These are phyloP conservation scores for Arthrobotrys iridis DNA, from an alignment of 2,329 filamentous ascomycete genomes.

Conservation along the genomic window DNA sequence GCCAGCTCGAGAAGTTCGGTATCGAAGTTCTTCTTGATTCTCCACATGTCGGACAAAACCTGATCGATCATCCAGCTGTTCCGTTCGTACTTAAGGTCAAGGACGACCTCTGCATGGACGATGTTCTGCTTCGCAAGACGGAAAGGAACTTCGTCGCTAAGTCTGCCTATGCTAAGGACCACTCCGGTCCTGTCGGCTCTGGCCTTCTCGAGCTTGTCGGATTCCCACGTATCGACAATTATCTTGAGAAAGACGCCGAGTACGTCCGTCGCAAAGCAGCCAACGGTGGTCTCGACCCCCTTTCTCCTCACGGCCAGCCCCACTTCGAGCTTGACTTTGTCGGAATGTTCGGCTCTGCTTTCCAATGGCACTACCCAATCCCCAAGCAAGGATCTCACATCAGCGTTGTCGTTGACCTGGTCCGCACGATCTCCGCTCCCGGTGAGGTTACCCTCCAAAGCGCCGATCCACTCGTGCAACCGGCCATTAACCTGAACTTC, in stretches of 20 bases:
- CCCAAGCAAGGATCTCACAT: constrained; percentile 66
- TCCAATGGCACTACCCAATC: constrained; percentile 65
- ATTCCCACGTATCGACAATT: constrained; percentile 69
- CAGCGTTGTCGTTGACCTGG: constrained; percentile 68
- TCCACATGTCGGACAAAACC: constrained; percentile 62
- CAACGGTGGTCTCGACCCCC: constrained; percentile 66
- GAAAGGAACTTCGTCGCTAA: constrained; percentile 60
- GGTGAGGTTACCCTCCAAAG: constrained; percentile 63
- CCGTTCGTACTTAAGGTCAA: constrained; percentile 63
- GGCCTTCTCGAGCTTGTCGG: constrained; percentile 67
- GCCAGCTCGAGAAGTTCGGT: constrained; percentile 61
- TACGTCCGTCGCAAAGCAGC: constrained; percentile 64
- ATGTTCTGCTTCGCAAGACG: constrained; percentile 61
- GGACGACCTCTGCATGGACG: constrained; percentile 61
- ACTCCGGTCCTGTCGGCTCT: constrained; percentile 62
- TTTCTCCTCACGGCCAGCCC: constrained; percentile 68
- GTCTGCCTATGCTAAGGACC: constrained; percentile 62
- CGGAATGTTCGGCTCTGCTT: constrained; percentile 67
- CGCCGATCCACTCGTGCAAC: constrained; percentile 61
- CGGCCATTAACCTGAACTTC: constrained; percentile 64
- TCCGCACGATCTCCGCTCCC: constrained; percentile 64
- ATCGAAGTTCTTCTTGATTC: constrained; percentile 61
- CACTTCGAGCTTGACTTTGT: constrained; percentile 74
- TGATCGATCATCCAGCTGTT: constrained; percentile 63
- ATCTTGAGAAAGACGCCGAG: constrained; percentile 64